Base-by-base conservation (phyloP, 352 stramenopile species). In the Phytophthora agathidicida region DNA sequence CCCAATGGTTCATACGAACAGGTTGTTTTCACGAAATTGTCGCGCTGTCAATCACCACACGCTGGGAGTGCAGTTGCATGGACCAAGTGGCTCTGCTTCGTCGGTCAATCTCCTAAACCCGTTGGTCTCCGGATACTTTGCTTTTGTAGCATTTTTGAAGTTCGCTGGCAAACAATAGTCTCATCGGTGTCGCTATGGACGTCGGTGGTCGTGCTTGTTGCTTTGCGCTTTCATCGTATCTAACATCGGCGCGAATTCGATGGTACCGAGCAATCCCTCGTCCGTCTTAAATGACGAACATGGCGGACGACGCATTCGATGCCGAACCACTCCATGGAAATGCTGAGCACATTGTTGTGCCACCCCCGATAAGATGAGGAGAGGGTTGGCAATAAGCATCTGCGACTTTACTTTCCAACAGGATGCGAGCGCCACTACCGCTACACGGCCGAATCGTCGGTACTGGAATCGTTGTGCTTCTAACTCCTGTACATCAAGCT, bases 61-160 rank as follows among this genome's bases (percentile, higher is more conserved):
- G 32, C 3, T 31, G 16, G 23, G 36, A 4, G 11, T 36, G 57
- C 44, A 63, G 54, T 63, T 63, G 55, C 28, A 51, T 24, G 28
- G 39, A 33, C 22, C 28, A 51, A 51, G 55, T 64, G 53, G 53
- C 53, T 61, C 13, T 10, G 53, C 53, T 54, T 42, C 30, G 22
- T 27, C 32, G 14, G 17, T 48, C 26, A 36, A n/a, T 58, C 55
- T 58, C 19, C 30, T 28, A 64, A 38, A 64, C 45, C 55, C 37
- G 55, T 30, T 64, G 45, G 55, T 7, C n/a, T 48, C 55, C 28
- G 55, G 31, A 58, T 64, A 58, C 37, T 59, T 57, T 33, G 36
- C 17, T 13, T 57, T 57, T 31, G 26, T 30, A 48, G 23, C 33
- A 42, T 46, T 39, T 16, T 56, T 56, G 48, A 47, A 55, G 33